Percentiles rank a stretch among this genome's conserved stretches.
Evolutionary conservation across 1,139 yeast genomes (phyloP).

Genomic region (Yamadazyma atmosphaerica): DNA sequence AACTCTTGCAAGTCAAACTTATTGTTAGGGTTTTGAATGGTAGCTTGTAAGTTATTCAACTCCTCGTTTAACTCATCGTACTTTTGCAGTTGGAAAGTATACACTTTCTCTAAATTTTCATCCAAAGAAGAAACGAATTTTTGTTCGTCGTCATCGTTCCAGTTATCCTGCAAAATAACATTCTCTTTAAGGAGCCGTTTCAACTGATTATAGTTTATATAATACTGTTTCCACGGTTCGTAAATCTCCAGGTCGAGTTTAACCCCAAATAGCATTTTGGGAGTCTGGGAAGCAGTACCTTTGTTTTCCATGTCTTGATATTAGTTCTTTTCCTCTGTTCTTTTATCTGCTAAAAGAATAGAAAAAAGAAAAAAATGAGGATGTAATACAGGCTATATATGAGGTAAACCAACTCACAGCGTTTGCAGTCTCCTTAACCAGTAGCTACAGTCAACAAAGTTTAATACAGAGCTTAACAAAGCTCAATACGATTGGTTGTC

Average conservation of each 20-base stretch:
- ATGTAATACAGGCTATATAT: no score
- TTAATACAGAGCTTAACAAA: no score
- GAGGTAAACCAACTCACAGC: no score
- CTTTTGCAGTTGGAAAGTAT: constrained; percentile 73
- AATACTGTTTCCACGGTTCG: constrained; percentile 86
- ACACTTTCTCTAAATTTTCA: constrained; percentile 88
- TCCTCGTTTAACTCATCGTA: constrained; percentile 68
- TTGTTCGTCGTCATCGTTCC: constrained; percentile 84
- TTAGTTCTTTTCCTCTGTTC: neutral
- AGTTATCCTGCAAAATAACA: constrained; percentile 52
- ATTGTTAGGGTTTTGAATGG: constrained; percentile 32
- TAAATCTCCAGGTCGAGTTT: constrained; percentile 79
- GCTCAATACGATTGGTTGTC: no score
- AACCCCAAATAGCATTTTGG: constrained; percentile 78
- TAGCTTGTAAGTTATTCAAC: constrained; percentile 60
- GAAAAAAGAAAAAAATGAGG: no score
- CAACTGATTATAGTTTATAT: constrained; percentile 74
- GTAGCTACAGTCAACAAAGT: no score
- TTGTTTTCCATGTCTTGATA: neutral
- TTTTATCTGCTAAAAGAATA: no score
- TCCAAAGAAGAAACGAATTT: constrained; percentile 81
- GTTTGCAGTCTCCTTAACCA: no score
- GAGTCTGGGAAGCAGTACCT: neutral
- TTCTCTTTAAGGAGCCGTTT: constrained; percentile 84
- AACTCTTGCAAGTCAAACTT: constrained; percentile 56